A percentile compares a stretch with the other conserved stretches of the same genome.
Conservation (phyloP, 179 eudicot species). For the Spinacia oleracea region DNA sequence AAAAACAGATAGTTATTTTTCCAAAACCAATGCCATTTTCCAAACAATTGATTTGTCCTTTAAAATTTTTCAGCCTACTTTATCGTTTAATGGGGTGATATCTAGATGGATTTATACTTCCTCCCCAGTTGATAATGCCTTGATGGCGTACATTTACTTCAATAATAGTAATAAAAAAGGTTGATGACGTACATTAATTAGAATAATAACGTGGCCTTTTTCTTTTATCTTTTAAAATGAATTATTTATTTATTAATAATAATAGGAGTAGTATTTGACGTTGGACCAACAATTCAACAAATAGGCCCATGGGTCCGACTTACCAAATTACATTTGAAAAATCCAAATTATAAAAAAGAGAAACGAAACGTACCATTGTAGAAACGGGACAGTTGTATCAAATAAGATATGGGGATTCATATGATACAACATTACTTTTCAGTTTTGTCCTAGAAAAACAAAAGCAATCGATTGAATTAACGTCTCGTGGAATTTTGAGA, state of each 20-base stretch:
- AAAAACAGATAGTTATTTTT: no score
- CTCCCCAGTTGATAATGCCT: no score
- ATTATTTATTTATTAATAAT: no score
- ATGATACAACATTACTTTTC: not conserved
- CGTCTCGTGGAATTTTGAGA: not conserved
- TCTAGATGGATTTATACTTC: no score
- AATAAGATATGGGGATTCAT: not conserved
- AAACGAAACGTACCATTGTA: not conserved
- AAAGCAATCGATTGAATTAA: not conserved
- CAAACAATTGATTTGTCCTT: no score
- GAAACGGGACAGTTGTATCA: not conserved
- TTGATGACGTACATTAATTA: not conserved
- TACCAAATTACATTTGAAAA: not conserved
- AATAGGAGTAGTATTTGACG: not conserved
- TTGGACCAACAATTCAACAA: slow-evolving; percentile 5
- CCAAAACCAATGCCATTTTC: no score
- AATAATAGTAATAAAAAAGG: no score
- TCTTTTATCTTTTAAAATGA: no score
- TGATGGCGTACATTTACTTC: no score
- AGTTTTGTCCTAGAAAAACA: not conserved
- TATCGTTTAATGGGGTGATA: no score
- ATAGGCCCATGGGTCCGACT: not conserved
- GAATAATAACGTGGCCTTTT: not conserved
- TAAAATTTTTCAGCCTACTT: no score
- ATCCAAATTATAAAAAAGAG: not conserved